Base-by-base conservation (phyloP, 495 filamentous ascomycete species). In the Bryoglossum gracile region DNA sequence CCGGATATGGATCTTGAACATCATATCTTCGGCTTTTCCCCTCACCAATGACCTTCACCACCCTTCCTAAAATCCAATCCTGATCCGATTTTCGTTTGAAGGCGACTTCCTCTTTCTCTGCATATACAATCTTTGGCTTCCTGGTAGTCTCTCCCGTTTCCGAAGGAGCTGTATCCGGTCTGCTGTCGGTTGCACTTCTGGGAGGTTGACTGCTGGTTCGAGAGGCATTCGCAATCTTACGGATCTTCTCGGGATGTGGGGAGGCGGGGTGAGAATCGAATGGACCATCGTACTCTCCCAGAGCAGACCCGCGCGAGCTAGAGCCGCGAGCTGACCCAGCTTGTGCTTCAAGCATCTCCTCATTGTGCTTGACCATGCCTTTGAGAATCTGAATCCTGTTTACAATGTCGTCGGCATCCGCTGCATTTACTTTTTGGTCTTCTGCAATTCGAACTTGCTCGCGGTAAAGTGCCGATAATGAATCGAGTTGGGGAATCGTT, bases 1-100 rank as follows among this genome's bases (percentile, higher is more conserved):
- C 89, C 0, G 89, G 86, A 61, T 95, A 91, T 3, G 87, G 82
- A 60, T 99, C 94, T 62, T 94, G 86, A 18, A 99, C 90, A 62
- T 91, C 87, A 69, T 96, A 98, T 50, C 89, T 81, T 56, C 89
- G 84, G 57, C 89, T 86, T 51, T 84, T 83, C 36, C 89, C 91
- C 44, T 95, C 88, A 8, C 87, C 91, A 43, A 82, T 74, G 14
- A 97, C 84, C 32, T 75, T 74, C 51, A 87, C 86, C 53, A 99
- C 89, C 45, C 82, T 84, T 53, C 90, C 95, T 50, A 95, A 78
- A 46, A 97, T 96, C 77, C 86, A 89, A 58, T 88, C 84, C 26
- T 75, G 72, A 49, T 85, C 86, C 43, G 83, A 77, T 60, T 89
- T 92, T 33, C 84, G 87, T 54, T 83, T 85, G 72, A 89, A 94